phyloP scores from a whole-genome alignment of 306 rosid genomes.

The Carpinus fangiana region DNA sequence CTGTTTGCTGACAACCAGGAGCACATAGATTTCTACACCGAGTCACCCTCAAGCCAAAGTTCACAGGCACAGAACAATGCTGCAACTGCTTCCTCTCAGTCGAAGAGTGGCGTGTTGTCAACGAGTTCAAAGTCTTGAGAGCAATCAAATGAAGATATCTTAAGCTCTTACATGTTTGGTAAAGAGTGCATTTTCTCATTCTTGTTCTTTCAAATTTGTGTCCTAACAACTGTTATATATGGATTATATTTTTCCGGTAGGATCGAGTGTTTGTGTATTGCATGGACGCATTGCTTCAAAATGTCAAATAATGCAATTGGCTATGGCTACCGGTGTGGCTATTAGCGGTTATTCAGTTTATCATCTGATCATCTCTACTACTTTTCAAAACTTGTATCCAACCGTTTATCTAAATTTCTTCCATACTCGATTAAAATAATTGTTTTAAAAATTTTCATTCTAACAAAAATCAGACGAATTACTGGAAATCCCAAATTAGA shows the following conservation, averaged over 20 bases:
- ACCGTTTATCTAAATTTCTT: no score
- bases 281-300: background rate
- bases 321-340: background rate
- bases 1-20: conserved; percentile 54
- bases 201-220: conserved; percentile 1
- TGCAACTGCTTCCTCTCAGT: conserved; percentile 43
- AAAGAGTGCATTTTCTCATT: background rate
- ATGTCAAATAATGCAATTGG: background rate
- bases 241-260: background rate
- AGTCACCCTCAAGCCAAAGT: conserved; percentile 55
- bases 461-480: no score
- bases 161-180: conserved; percentile 1
- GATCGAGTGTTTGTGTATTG: background rate
- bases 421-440: no score
- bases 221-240: background rate
- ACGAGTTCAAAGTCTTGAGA: conserved; percentile 25
- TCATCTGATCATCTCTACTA: background rate
- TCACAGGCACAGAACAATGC: conserved; percentile 41
- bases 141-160: conserved; percentile 11
- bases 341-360: background rate
- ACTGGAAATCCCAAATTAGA: no score
- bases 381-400: background rate
- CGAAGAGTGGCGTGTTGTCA: conserved; percentile 33
- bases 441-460: no score
- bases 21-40: conserved; percentile 54